Evolutionary conservation across 2,329 filamentous ascomycete genomes (phyloP).

Genomic region (Tolypocladium pustulatum): DNA sequence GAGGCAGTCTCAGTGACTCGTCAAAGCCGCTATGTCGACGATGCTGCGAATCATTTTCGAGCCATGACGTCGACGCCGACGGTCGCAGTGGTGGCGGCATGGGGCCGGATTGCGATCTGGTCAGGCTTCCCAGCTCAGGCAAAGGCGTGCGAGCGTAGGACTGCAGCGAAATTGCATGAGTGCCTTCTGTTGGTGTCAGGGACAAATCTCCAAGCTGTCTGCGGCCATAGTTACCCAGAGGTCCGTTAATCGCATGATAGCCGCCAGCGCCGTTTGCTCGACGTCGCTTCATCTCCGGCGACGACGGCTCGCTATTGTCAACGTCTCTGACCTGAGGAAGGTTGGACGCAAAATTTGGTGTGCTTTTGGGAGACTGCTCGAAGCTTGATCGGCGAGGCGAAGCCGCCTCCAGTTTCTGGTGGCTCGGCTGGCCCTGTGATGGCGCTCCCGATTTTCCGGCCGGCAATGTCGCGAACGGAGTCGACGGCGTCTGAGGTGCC

Average conservation of each 20-base stretch:
- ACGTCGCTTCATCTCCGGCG: conserved; percentile 50
- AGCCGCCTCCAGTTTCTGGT: conserved; percentile 12
- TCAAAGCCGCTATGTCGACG: conserved; percentile 39
- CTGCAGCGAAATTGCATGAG: conserved; percentile 7
- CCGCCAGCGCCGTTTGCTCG: conserved; percentile 38
- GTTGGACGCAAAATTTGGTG: conserved; percentile 11
- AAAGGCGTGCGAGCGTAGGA: conserved; percentile 14
- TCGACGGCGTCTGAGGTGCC: conserved; percentile 49
- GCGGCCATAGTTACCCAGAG: conserved; percentile 5
- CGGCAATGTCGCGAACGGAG: conserved; percentile 28
- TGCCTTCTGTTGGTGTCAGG: conserved; percentile 12
- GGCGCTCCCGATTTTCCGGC: conserved; percentile 12
- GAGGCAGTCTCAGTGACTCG: conserved; percentile 42
- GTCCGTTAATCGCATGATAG: conserved; percentile 17
- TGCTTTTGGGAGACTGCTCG: conserved; percentile 13
- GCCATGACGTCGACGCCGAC: conserved; percentile 16
- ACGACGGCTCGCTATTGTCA: conserved; percentile 28
- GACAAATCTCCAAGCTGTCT: conserved; percentile 4
- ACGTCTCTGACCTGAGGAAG: conserved; percentile 13
- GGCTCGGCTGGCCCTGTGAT: conserved; percentile 10
- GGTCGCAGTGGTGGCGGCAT: conserved; percentile 48
- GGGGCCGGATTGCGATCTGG: conserved; percentile 24
- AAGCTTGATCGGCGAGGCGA: conserved; percentile 16
- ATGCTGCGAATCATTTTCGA: conserved; percentile 17
- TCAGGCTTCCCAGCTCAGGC: conserved; percentile 18